Base-by-base conservation (phyloP, 2,329 filamentous ascomycete genomes). In the Conoideocrella luteorostrata region DNA sequence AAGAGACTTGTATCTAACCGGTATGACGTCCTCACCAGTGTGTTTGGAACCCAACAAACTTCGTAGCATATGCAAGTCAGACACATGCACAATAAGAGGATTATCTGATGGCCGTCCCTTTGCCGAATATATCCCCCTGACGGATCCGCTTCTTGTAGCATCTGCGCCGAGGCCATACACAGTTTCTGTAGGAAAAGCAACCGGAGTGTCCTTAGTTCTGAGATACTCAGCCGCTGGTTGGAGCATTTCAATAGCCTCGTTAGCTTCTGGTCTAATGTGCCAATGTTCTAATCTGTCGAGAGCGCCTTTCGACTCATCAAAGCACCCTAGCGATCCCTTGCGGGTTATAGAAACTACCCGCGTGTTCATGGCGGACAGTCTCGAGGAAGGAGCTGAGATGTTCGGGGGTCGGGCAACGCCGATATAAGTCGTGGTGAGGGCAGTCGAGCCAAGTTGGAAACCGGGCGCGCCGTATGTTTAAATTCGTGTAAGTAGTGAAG, bases 101-200 rank as follows among this genome's bases (percentile, higher is more conserved):
- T 98, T 98, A 60, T 98, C 93, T 6, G 85, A 86, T 4, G 93
- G 93, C 44, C 93, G 72, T 44, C 88, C 86, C 67, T 98, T 98
- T 41, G 88, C 89, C 18, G 79, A 74, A 64, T 93, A 98, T 52
- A 98, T 98, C n/a, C 89, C 90, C 57, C 77, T 81, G 6, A 97
- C 91, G 2, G 91, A 86, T 20, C 70, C 72, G 56, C 83, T 88
- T 55, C 88, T 79, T 21, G 90, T 97, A 10, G 93, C 93, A 67
- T 97, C 93, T 12, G 93, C 93, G n/a, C 89, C 93, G 7, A 98
- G 75, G 0, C 93, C 93, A 61, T 98, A 98, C 1, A 98, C 93
- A 0, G 93, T 98, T 67, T 98, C 93, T 0, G 93, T 98, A 1
- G 93, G 93, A 60, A 98, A 98, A 1, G 88, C 93, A 38, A 98